These are phyloP conservation scores for Kuraishia hungarica DNA, from an alignment of 805 yeast genomes.

Conservation along the genomic window DNA sequence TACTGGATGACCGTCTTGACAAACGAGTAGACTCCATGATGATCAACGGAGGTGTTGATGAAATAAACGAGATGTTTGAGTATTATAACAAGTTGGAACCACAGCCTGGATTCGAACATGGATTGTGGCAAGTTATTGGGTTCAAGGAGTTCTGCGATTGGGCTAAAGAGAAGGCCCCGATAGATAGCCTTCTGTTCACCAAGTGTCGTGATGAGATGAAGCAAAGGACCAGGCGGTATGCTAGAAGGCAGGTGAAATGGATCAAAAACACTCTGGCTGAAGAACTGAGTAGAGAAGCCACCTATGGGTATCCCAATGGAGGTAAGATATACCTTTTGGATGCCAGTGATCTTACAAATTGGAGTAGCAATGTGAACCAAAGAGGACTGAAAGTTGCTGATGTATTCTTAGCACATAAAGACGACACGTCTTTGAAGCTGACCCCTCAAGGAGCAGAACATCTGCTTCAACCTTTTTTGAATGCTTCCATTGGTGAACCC, in stretches of 20 bases:
- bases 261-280: constrained; percentile 61
- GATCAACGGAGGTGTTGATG: constrained; percentile 55
- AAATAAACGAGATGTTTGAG: constrained; percentile 51
- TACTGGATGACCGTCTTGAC: constrained; percentile 59
- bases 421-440: constrained; percentile 1
- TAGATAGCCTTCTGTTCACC: constrained; percentile 18
- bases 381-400: constrained; percentile 46
- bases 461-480: not conserved
- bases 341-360: constrained; percentile 60
- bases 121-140: constrained; percentile 93
- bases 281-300: constrained; percentile 41
- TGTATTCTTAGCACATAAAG: constrained; percentile 12
- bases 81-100: constrained; percentile 26
- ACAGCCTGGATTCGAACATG: constrained; percentile 51
- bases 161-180: not conserved
- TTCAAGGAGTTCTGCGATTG: constrained; percentile 81
- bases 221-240: constrained; percentile 74
- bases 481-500: not conserved
- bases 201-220: constrained; percentile 72
- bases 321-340: constrained; percentile 63
- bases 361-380: constrained; percentile 49
- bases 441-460: constrained; percentile 4
- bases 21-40: constrained; percentile 81
- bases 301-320: constrained; percentile 41
- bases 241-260: constrained; percentile 87